Evolutionary conservation across 2,329 filamentous ascomycete genomes (phyloP).

Genomic region (Xylaria sp.): DNA sequence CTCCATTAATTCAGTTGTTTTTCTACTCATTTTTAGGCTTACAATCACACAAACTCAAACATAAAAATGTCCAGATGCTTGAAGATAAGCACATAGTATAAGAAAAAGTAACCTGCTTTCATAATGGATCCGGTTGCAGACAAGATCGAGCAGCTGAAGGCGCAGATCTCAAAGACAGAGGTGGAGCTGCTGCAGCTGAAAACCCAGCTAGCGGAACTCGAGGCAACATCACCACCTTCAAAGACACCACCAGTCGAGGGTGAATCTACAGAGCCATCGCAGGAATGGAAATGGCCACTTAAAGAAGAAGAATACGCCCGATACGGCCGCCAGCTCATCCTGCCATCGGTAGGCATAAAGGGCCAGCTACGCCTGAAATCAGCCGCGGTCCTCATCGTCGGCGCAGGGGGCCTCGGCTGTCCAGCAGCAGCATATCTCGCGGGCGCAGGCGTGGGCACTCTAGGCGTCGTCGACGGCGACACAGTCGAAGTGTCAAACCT

Average conservation of each 20-base stretch:
- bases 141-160: constrained; percentile 55
- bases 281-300: constrained; percentile 73
- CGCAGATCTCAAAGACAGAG: constrained; percentile 62
- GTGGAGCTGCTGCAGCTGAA: constrained; percentile 59
- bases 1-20: background rate
- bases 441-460: constrained; percentile 83
- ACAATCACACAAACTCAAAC: background rate
- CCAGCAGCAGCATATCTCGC: constrained; percentile 93
- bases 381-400: constrained; percentile 81
- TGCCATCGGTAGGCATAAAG: constrained; percentile 81
- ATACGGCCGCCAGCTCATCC: constrained; percentile 91
- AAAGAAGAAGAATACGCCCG: constrained; percentile 79
- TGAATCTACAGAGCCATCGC: background rate
- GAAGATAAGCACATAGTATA: background rate
- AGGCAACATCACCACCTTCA: constrained; percentile 43
- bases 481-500: constrained; percentile 89
- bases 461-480: constrained; percentile 91
- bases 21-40: background rate
- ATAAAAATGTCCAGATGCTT: background rate
- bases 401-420: constrained; percentile 89
- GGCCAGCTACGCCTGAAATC: constrained; percentile 80
- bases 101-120: constrained; percentile 12
- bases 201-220: constrained; percentile 57
- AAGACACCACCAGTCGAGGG: constrained; percentile 1
- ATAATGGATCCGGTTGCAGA: constrained; percentile 47